These are phyloP conservation scores for Amanita pseudoporphyria DNA, from an alignment of 768 basidiomycete genomes.

Conservation along the genomic window DNA sequence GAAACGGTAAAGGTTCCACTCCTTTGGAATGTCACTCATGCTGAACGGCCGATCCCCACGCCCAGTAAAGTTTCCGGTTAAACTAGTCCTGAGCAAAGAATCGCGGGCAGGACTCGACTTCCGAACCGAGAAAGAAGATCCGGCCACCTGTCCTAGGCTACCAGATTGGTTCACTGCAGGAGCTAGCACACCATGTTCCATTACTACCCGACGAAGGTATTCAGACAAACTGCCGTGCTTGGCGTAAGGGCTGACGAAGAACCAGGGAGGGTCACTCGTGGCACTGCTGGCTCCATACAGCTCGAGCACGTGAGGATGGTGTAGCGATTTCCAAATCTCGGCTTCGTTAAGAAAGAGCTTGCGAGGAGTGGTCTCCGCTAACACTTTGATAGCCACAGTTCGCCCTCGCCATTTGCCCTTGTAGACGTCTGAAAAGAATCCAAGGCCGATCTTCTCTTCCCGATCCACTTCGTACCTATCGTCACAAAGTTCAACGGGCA, in stretches of 20 bases:
- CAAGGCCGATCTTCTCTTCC: conserved; percentile 57
- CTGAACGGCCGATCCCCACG: conserved; percentile 5
- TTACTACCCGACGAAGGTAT: conserved; percentile 37
- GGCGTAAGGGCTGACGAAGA: conserved; percentile 70
- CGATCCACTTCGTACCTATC: conserved; percentile 65
- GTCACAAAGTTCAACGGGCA: conserved; percentile 1
- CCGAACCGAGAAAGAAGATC: background rate
- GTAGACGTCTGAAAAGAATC: conserved; percentile 74
- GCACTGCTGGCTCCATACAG: conserved; percentile 74
- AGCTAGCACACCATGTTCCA: background rate
- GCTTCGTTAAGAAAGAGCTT: conserved; percentile 63
- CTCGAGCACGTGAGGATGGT: conserved; percentile 61
- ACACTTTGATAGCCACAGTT: conserved; percentile 64
- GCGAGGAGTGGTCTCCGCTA: conserved; percentile 50
- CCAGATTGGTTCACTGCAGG: background rate
- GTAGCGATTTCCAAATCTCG: conserved; percentile 60
- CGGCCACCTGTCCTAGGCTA: background rate
- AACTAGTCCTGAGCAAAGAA: conserved; percentile 2
- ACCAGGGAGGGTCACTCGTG: conserved; percentile 62
- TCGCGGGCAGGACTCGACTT: conserved; percentile 4
- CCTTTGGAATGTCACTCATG: conserved; percentile 13
- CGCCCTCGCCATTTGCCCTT: conserved; percentile 62
- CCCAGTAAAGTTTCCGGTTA: conserved; percentile 1
- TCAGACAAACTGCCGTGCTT: conserved; percentile 53
- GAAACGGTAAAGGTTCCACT: conserved; percentile 45